These are phyloP conservation scores for Vitis hybrid DNA, from an alignment of 177 flowering plant genomes.

Conservation along the genomic window DNA sequence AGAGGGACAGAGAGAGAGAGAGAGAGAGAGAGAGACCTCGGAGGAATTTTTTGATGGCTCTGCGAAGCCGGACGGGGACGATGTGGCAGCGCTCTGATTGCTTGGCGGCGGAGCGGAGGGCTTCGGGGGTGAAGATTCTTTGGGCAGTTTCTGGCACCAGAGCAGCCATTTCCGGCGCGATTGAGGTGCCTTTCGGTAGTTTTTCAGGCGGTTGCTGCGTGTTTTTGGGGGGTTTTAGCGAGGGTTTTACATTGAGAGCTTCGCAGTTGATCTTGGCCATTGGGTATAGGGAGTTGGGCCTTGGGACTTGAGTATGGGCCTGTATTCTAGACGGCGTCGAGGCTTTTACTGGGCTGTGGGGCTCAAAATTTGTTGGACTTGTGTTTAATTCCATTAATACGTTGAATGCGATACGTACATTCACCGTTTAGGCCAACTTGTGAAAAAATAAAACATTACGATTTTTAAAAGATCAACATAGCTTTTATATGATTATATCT, in stretches of 20 bases:
- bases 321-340: too few relatives aligned
- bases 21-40: constrained; percentile 39
- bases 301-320: too few relatives aligned
- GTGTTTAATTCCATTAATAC: too few relatives aligned
- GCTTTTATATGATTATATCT: too few relatives aligned
- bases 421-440: too few relatives aligned
- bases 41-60: constrained; percentile 75
- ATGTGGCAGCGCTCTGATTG: constrained; percentile 62
- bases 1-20: neutral
- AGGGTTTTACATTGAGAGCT: neutral
- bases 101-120: constrained; percentile 75
- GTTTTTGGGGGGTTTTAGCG: neutral
- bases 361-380: too few relatives aligned
- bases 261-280: too few relatives aligned
- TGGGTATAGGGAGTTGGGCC: too few relatives aligned
- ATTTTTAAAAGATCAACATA: too few relatives aligned
- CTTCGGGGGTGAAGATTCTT: constrained; percentile 66
- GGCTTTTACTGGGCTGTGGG: too few relatives aligned
- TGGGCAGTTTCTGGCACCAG: constrained; percentile 43
- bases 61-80: constrained; percentile 79
- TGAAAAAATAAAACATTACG: too few relatives aligned
- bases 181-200: neutral
- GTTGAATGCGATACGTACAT: too few relatives aligned
- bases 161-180: constrained; percentile 34
- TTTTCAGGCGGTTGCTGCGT: neutral